A percentile compares a stretch with the other conserved stretches of the same genome.
phyloP scores from a whole-genome alignment of 2,329 filamentous ascomycete genomes.

The Aureobasidium musti region DNA sequence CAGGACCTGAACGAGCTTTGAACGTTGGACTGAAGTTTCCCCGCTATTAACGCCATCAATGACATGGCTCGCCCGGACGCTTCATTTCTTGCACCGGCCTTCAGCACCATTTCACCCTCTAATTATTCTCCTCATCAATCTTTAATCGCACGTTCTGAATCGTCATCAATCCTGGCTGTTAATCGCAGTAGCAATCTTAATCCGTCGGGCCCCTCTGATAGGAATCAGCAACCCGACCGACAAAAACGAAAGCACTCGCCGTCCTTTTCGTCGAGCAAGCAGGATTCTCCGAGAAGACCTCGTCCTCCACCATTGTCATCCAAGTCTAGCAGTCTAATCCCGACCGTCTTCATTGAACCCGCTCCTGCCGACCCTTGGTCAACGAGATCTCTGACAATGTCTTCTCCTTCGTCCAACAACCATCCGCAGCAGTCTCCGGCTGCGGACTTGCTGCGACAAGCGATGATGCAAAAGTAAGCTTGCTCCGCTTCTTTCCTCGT shows the following conservation, averaged over 20 bases:
- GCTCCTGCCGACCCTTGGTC: constrained; percentile 34
- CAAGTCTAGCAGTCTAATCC: constrained; percentile 50
- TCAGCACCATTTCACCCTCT: constrained; percentile 23
- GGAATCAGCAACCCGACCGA: constrained; percentile 21
- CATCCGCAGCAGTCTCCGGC: constrained; percentile 47
- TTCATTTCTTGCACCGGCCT: constrained; percentile 24
- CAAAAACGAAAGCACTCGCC: constrained; percentile 27
- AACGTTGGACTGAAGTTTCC: constrained; percentile 27
- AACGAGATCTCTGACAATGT: constrained; percentile 34
- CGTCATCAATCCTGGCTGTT: constrained; percentile 28
- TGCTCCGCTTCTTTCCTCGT: constrained; percentile 32
- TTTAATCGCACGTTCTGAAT: constrained; percentile 5
- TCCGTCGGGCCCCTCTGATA: constrained; percentile 17
- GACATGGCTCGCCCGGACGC: constrained; percentile 27
- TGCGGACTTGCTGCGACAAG: constrained; percentile 60
- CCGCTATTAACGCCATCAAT: constrained; percentile 27
- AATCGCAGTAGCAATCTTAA: constrained; percentile 26
- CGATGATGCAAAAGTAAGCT: constrained; percentile 61
- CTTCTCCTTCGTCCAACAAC: constrained; percentile 47
- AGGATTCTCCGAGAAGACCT: constrained; percentile 31
- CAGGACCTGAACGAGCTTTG: constrained; percentile 4
- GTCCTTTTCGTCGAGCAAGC: constrained; percentile 18
- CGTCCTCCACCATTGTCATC: constrained; percentile 36
- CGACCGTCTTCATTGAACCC: constrained; percentile 45
- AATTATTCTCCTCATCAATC: constrained; percentile 13